Base-by-base conservation (phyloP, 2,329 filamentous ascomycete genomes). In the Cercospora brassicicola region DNA sequence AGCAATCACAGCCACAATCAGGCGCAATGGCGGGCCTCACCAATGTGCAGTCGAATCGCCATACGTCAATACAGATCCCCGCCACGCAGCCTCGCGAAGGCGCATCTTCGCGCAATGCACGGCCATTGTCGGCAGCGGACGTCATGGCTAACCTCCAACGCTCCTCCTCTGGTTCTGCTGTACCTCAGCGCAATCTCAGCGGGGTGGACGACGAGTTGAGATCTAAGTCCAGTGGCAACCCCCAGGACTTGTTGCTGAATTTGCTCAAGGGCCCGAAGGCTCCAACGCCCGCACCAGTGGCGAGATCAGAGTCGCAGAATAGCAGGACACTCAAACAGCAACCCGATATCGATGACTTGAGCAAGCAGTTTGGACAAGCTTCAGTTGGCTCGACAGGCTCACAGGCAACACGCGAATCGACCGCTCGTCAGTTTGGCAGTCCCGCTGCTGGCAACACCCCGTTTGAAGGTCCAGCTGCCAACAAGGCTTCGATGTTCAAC, bases 191-290 rank as follows among this genome's bases (percentile, higher is more conserved):
- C 13, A 69, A 76, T 20, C 72, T 78, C 18, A 70, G 80, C 11
- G 75, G 78, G 31, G 51, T 68, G 2, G 63, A 61, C 69, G 67
- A 77, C 74, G 31, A 72, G 77, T 33, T 73, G 74, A 57, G 76
- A 74, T 66, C 66, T 62, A 73, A 59, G 48, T 69, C 64, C 26
- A 71, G 55, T 66, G 70, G 55, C 73, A 78, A 66, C 67, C 74
- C n/a, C 4, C 91, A 96, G 79, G 90, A 94, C 71, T 91, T 95
- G 76, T 84, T 99, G 59, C 88, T 98, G 70, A 91, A 92, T 74
- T 84, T 98, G 67, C 86, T 99, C 71, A 95, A 93, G 76, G 89
- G 91, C 59, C 89, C 79, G 13, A 76, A 74, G 36, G 36, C 65
- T 39, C 79, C 79, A 68, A 42, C 62, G 77, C 79, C 70, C 76